A percentile compares a stretch with the other conserved stretches of the same genome.
These are phyloP conservation scores for Vitis cinerea DNA, from an alignment of 164 flowering plant genomes.

Conservation along the genomic window DNA sequence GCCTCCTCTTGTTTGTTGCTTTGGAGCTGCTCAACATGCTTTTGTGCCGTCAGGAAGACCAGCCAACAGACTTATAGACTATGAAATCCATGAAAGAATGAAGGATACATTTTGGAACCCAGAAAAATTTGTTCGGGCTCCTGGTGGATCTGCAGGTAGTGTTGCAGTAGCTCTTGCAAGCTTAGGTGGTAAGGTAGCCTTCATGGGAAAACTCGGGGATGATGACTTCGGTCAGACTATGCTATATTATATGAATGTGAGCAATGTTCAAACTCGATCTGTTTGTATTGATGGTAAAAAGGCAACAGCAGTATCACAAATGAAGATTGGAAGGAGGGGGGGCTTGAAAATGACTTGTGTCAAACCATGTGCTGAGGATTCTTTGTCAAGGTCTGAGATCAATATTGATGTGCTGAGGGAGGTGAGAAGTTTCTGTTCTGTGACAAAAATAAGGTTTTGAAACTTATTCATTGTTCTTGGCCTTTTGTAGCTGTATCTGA, in stretches of 20 bases:
- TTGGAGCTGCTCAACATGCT: conserved; percentile 84
- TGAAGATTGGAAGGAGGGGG: conserved; percentile 74
- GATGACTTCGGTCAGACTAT: conserved; percentile 76
- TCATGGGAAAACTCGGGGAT: conserved; percentile 92
- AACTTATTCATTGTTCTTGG: neutral
- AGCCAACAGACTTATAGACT: conserved; percentile 74
- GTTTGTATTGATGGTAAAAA: conserved; percentile 56
- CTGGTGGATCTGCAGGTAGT: conserved; percentile 69
- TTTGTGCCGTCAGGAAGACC: conserved; percentile 89
- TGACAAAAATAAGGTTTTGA: neutral
- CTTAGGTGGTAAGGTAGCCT: conserved; percentile 84
- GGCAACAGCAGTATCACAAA: conserved; percentile 49
- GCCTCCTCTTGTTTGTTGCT: conserved; percentile 97
- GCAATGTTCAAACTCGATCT: conserved; percentile 75
- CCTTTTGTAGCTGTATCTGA: neutral
- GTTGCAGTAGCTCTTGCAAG: conserved; percentile 80
- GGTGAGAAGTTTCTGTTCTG: conserved; percentile 34
- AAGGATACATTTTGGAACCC: conserved; percentile 70
- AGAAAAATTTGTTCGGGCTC: conserved; percentile 63
- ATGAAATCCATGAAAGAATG: conserved; percentile 66
- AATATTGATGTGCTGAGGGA: conserved; percentile 87
- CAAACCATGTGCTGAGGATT: conserved; percentile 83
- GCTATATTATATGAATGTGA: conserved; percentile 63
- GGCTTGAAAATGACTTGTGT: conserved; percentile 54
- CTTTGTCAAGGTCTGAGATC: conserved; percentile 72